Base-by-base conservation (phyloP, 2,329 filamentous ascomycete species). In the Epichloe baconii region DNA sequence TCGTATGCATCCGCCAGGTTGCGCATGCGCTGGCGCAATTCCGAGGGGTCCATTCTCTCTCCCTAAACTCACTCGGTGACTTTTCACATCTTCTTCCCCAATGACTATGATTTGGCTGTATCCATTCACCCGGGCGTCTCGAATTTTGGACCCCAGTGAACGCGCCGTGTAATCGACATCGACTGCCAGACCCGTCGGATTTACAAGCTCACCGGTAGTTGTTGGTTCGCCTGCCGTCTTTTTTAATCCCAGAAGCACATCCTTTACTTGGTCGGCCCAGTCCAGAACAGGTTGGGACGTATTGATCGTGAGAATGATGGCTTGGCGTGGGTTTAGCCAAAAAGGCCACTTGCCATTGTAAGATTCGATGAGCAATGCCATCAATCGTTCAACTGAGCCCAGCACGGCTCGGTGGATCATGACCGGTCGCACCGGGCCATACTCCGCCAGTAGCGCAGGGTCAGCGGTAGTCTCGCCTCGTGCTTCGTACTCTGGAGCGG, bases 381-480 rank as follows among this genome's bases (percentile, higher is more conserved):
- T 83, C 55, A 95, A 80, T 44, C 89, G 78, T 67, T 95, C 88
- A 5, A 94, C 77, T 0, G 86, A 93, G 15, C 88, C 88, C 48
- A 94, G 76, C 37, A 95, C 85, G 14, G 89, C 88, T 47, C 88
- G 80, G 64, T 95, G 88, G 48, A 95, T 83, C 62, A 95, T 78
- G 38, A 95, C 88, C 0, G 89, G 88, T 2, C 66, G 63, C 4
- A 84, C 83, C 1, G 73, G 71, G 17, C 82, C 84, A 14, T 73
- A 75, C n/a, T 71, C 65, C 0, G 70, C 70, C 8, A 79, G 64
- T 36, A 75, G 61, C 3, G 64, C 65, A 0, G 73, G 62, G 52
- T 82, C 74, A 0, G 66, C 66, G 1, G 76, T 77, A 1, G 67
- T 71, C 61, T 74, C 66, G 44, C 79, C 73, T 51, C 72, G 70